Conservation (phyloP, 371 early-diverging fungal species). For the Syncephalastrum racemosum region DNA sequence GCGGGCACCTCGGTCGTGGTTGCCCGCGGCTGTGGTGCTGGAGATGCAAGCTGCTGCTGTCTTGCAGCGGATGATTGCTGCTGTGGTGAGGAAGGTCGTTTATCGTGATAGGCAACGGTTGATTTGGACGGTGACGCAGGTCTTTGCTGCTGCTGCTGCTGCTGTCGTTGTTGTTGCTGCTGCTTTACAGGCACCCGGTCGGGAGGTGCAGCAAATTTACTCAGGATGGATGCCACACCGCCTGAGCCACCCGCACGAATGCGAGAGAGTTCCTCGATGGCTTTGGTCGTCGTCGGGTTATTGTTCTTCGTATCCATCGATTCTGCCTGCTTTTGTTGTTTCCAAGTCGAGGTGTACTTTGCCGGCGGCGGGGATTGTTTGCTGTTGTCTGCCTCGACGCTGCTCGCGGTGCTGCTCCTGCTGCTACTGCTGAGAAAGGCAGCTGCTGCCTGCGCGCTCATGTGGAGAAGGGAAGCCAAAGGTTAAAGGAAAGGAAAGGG, state of each 20-base stretch:
- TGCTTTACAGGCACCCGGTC: neutral
- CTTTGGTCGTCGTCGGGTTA: constrained; percentile 12
- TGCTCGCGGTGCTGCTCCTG: constrained; percentile 1
- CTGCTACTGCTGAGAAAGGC: constrained; percentile 31
- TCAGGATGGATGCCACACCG: constrained; percentile 21
- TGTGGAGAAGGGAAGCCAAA: constrained; percentile 9
- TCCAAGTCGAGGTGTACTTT: constrained; percentile 2
- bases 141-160: too few relatives aligned
- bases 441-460: constrained; percentile 45
- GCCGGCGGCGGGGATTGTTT: constrained; percentile 1
- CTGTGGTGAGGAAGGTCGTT: neutral
- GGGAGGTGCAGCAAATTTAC: constrained; percentile 17
- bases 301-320: neutral
- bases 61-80: constrained; percentile 2
- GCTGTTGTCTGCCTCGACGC: constrained; percentile 4
- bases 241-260: constrained; percentile 14
- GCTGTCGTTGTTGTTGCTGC: neutral
- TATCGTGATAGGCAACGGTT: constrained; percentile 2
- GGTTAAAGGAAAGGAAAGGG: constrained; percentile 11
- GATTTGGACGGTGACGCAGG: too few relatives aligned
- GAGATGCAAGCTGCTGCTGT: constrained; percentile 1
- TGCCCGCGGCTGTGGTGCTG: constrained; percentile 2
- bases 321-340: too few relatives aligned
- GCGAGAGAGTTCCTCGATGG: constrained; percentile 12
- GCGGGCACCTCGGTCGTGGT: constrained; percentile 1